Conservation (phyloP, 306 rosid species). For the Alnus rubra region DNA sequence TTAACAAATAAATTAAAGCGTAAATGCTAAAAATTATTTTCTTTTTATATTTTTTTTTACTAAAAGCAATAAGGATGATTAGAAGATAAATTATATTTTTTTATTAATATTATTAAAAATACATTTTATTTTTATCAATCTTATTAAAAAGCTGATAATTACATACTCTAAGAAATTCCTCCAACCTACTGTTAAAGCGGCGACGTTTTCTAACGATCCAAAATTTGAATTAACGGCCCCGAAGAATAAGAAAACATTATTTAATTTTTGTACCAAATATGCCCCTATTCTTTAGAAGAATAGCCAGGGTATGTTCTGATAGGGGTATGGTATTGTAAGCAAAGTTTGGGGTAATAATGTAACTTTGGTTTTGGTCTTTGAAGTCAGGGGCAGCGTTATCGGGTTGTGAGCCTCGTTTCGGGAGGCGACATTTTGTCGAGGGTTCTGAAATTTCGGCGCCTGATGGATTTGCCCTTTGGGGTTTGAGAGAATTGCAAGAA, state of each 20-base stretch:
- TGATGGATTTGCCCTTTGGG: constrained; percentile 7
- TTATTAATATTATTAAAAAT: too few relatives aligned
- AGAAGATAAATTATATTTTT: too few relatives aligned
- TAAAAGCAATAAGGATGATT: too few relatives aligned
- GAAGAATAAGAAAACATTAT: neutral
- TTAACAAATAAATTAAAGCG: too few relatives aligned
- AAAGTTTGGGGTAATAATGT: constrained; percentile 19
- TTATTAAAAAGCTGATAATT: too few relatives aligned
- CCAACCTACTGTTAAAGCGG: neutral
- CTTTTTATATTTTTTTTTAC: too few relatives aligned
- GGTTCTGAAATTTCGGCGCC: constrained; percentile 50
- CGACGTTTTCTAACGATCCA: constrained; percentile 11
- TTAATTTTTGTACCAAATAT: neutral
- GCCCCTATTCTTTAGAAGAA: constrained; percentile 11
- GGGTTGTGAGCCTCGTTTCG: constrained; percentile 41
- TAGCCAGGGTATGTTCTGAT: neutral
- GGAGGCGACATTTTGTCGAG: constrained; percentile 33
- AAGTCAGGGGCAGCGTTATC: constrained; percentile 31
- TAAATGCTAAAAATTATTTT: too few relatives aligned
- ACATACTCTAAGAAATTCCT: too few relatives aligned
- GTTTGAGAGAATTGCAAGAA: constrained; percentile 15
- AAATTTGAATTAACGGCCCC: constrained; percentile 31
- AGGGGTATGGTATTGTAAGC: constrained; percentile 21
- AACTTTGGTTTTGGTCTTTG: neutral
- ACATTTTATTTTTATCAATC: too few relatives aligned